Conservation (phyloP, 1,284 basidiomycete genomes). For the Rhodotorula glutinis region DNA sequence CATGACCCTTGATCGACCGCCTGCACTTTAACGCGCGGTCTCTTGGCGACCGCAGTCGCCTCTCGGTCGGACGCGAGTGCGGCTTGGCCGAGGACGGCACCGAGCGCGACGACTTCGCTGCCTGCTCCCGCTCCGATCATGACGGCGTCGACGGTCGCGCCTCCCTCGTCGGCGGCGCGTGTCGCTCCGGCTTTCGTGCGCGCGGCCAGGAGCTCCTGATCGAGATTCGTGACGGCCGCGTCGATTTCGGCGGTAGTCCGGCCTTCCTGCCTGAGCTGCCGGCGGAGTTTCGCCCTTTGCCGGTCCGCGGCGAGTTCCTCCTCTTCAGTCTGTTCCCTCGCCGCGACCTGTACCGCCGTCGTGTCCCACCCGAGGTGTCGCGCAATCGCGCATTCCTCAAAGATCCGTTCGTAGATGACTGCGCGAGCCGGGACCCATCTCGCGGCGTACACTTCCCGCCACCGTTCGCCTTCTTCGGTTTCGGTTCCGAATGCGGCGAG, state of each 20-base stretch:
- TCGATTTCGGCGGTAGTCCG: background rate
- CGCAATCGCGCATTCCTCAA: conserved; percentile 11
- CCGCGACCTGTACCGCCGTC: background rate
- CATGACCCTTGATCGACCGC: conserved; percentile 31
- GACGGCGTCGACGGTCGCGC: conserved; percentile 7
- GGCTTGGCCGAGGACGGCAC: conserved; percentile 10
- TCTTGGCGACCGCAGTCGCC: background rate
- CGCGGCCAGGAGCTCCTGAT: background rate
- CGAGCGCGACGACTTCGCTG: conserved; percentile 33
- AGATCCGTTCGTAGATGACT: conserved; percentile 32
- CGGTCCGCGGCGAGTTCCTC: conserved; percentile 7
- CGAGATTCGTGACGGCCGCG: background rate
- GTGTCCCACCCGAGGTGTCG: conserved; percentile 5
- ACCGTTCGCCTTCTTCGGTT: conserved; percentile 21
- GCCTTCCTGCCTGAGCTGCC: conserved; percentile 5
- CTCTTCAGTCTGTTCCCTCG: background rate
- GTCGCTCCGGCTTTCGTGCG: background rate
- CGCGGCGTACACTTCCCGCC: conserved; percentile 30
- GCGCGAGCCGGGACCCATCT: conserved; percentile 31
- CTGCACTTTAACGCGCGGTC: conserved; percentile 12
- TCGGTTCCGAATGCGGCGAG: conserved; percentile 31
- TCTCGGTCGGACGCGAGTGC: background rate
- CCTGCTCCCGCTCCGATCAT: conserved; percentile 36
- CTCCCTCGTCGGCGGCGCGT: background rate
- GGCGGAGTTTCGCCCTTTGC: background rate